Evolutionary conservation across 208 protist species (phyloP).

Genomic region (Plasmodiophora brassicae): DNA sequence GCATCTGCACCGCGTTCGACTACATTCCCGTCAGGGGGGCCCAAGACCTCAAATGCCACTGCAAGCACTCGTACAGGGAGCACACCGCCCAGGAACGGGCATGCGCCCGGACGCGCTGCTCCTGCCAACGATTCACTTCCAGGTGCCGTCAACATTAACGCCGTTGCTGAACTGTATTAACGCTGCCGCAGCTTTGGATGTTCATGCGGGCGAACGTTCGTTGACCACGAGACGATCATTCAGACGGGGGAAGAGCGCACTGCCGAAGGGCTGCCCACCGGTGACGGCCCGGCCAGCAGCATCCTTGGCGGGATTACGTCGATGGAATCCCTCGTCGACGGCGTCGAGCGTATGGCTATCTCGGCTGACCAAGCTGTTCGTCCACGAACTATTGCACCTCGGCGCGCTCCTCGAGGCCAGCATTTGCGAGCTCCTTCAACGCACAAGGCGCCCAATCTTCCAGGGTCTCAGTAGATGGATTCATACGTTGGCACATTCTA

Average conservation of each 20-base stretch:
- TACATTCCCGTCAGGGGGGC: neutral
- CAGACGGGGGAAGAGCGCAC: neutral
- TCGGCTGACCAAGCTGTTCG: too few relatives aligned
- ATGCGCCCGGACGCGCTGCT: neutral
- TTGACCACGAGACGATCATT: neutral
- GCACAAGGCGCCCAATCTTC: too few relatives aligned
- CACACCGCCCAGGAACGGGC: neutral
- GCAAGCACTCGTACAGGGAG: conserved; percentile 15
- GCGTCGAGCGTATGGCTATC: too few relatives aligned
- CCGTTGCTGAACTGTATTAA: neutral
- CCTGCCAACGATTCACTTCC: neutral
- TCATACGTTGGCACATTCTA: too few relatives aligned
- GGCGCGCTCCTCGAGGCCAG: too few relatives aligned
- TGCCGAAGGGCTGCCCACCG: neutral
- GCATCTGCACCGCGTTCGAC: neutral
- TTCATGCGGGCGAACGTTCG: neutral
- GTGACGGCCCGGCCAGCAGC: neutral
- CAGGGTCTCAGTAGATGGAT: too few relatives aligned
- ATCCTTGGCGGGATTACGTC: neutral
- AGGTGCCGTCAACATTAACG: neutral
- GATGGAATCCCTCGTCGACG: neutral
- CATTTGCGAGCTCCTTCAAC: too few relatives aligned
- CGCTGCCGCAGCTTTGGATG: neutral
- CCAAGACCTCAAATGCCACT: conserved; percentile 24
- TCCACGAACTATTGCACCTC: too few relatives aligned